Conservation (phyloP, 2,329 filamentous ascomycete genomes). For the Chalaropsis ovoidea region DNA sequence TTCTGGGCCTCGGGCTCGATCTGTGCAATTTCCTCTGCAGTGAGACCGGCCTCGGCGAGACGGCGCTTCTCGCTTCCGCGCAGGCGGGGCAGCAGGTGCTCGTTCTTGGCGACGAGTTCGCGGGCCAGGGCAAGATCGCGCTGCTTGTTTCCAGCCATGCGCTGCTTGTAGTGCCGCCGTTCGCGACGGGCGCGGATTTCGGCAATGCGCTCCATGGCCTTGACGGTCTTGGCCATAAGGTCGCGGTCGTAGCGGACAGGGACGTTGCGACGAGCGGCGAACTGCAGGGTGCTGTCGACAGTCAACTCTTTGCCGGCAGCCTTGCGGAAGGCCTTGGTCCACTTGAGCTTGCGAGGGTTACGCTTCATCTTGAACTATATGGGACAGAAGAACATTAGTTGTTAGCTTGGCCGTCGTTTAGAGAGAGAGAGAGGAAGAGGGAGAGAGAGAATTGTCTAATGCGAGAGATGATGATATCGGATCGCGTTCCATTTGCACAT, state of each 20-base stretch:
- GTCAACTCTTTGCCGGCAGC: slow-evolving; percentile 74
- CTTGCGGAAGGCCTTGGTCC: slow-evolving; percentile 89
- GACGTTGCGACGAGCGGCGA: slow-evolving; percentile 85
- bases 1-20: slow-evolving; percentile 35
- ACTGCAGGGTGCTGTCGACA: slow-evolving; percentile 87
- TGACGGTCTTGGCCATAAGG: slow-evolving; percentile 73
- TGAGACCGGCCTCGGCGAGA: slow-evolving; percentile 44
- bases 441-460: neutral
- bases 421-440: neutral
- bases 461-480: neutral
- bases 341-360: slow-evolving; percentile 91
- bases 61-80: slow-evolving; percentile 52
- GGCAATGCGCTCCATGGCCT: slow-evolving; percentile 80
- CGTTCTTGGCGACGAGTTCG: slow-evolving; percentile 82
- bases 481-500: neutral
- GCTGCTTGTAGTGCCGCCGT: slow-evolving; percentile 84
- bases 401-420: neutral
- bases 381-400: neutral
- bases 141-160: slow-evolving; percentile 84
- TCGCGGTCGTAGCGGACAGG: slow-evolving; percentile 94
- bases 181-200: slow-evolving; percentile 79
- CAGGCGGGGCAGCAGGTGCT: slow-evolving; percentile 76
- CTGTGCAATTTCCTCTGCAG: slow-evolving; percentile 43
- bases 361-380: slow-evolving; percentile 88
- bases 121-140: slow-evolving; percentile 67